Evolutionary conservation across 2,329 filamentous ascomycete species (phyloP).

Genomic region (Beauveria pseudobassiana): DNA sequence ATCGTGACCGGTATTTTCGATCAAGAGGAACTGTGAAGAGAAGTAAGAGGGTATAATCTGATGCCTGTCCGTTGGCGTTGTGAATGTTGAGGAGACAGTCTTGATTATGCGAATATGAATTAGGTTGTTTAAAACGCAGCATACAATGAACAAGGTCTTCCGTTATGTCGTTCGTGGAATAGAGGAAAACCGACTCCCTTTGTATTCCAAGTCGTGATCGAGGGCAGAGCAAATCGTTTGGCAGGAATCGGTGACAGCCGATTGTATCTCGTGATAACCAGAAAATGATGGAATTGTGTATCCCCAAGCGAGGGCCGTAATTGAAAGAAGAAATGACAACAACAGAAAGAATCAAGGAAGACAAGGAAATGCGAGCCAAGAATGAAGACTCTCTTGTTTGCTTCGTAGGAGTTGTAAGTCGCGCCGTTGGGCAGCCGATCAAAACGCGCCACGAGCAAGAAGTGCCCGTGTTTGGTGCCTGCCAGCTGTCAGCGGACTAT

Average conservation of each 20-base stretch:
- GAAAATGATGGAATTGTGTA: slow-evolving; percentile 9
- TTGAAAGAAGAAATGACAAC: not conserved
- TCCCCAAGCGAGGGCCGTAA: slow-evolving; percentile 1
- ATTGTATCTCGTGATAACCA: slow-evolving; percentile 7
- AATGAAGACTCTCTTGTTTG: not conserved
- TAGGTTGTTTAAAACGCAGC: not conserved
- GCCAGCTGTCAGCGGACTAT: slow-evolving; percentile 1
- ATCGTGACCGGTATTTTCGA: not conserved
- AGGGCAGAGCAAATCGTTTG: not conserved
- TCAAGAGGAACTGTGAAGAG: not conserved
- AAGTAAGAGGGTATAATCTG: not conserved
- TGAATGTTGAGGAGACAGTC: not conserved
- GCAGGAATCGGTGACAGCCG: not conserved
- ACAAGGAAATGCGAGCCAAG: not conserved
- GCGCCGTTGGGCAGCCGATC: not conserved
- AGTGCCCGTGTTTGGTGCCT: slow-evolving; percentile 4
- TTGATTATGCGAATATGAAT: not conserved
- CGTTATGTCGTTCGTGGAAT: not conserved
- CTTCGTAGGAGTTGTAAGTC: not conserved
- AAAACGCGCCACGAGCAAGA: not conserved
- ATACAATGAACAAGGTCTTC: not conserved
- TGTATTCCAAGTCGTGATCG: not conserved
- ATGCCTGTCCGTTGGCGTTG: not conserved
- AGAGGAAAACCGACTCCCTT: not conserved
- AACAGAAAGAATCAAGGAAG: not conserved